phyloP scores from a whole-genome alignment of 306 rosid genomes.

The Rubus parviflorus region DNA sequence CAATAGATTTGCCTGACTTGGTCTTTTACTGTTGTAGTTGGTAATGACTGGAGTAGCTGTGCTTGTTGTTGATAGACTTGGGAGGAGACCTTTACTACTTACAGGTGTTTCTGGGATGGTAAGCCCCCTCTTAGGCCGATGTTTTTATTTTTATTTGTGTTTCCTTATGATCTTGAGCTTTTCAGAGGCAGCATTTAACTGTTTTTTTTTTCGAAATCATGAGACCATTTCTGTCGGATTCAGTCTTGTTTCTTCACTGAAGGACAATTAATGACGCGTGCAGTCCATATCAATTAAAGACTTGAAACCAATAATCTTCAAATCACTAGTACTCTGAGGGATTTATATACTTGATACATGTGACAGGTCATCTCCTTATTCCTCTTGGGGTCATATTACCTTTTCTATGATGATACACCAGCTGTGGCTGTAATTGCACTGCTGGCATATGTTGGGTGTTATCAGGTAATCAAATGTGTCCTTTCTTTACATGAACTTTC shows the following conservation, averaged over 20 bases:
- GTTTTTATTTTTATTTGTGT: neutral
- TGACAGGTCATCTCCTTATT: conserved; percentile 81
- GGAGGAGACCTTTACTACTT: conserved; percentile 93
- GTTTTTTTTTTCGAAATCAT: neutral
- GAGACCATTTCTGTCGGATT: neutral
- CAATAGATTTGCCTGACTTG: neutral
- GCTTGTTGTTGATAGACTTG: conserved; percentile 72
- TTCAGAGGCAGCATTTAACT: neutral
- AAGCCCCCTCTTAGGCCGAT: conserved; percentile 31
- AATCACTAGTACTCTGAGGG: neutral
- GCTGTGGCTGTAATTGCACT: conserved; percentile 75
- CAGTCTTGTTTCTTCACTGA: neutral
- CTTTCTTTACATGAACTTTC: conserved; percentile 17
- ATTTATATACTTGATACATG: conserved; percentile 1
- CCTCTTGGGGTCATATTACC: conserved; percentile 87
- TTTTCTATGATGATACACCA: conserved; percentile 57
- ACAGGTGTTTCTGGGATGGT: conserved; percentile 96
- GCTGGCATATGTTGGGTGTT: conserved; percentile 83
- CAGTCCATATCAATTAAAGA: neutral
- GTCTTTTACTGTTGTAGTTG: conserved; percentile 48
- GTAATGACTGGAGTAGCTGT: conserved; percentile 93
- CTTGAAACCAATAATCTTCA: neutral
- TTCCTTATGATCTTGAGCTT: neutral
- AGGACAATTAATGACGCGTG: conserved; percentile 10
- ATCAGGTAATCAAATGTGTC: conserved; percentile 64